Base-by-base conservation (phyloP, 2,329 filamentous ascomycete genomes). In the Aspergillus phoenicis region DNA sequence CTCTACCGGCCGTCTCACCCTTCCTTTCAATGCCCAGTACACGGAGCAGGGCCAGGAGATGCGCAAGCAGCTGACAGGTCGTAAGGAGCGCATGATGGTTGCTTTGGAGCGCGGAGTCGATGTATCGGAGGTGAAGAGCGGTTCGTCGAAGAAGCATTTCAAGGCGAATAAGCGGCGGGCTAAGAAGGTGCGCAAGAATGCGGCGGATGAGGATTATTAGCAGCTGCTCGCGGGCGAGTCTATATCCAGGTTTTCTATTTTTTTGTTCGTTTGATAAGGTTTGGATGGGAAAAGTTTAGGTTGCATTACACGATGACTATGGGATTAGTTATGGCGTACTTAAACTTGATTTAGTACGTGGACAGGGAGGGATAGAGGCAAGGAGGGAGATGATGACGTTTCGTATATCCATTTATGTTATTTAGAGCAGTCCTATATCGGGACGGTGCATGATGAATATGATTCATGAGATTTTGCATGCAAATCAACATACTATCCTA, bases 1-100 rank as follows among this genome's bases (percentile, higher is more conserved):
- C 10, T 84, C 81, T 48, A 85, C 83, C 1, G 90, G 87, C 2
- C 89, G 91, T 70, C 66, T 96, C 39, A 88, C 80, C 59, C 88
- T 88, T 82, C 93, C 95, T 0, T 98, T 98, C 80, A 94, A 89
- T 77, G 87, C 95, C 80, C 91, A 95, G 79, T 96, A 97, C 78
- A 88, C 88, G 3, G 85, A 95, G 77, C 92, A 96, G 72, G 93
- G 92, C 4, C 77, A 80, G 62, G 78, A 83, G 28, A 96, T 91
- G 78, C 82, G 83, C 15, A 96, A 91, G 80, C 82, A 89, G 64
- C 78, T 97, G 51, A 91, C 86, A 17, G 93, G 93, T 0, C 84
- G 95, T 62, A 99, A 99, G 77, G 85, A 91, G 54, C 87, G 70
- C 71, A 83, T 89, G 41, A 86, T 97, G 82, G 82, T 91, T 54